Conservation (phyloP, 495 filamentous ascomycete species). For the Penicillium steckii region DNA sequence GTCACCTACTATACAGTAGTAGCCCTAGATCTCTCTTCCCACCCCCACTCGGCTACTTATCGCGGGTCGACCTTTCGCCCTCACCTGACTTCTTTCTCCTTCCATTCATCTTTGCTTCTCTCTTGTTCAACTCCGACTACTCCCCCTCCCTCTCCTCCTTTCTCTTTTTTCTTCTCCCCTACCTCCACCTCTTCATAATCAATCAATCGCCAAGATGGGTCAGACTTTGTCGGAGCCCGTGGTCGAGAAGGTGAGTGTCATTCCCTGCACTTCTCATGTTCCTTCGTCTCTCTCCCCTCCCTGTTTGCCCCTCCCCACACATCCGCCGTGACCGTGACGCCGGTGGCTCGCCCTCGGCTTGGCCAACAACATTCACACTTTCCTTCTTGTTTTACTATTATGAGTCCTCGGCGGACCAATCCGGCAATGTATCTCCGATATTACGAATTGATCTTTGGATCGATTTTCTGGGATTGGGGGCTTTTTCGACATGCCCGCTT, state of each 20-base stretch:
- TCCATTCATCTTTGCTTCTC: conserved; percentile 20
- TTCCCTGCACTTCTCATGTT: conserved; percentile 9
- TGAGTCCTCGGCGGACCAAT: neutral
- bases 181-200: no score
- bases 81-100: conserved; percentile 28
- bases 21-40: conserved; percentile 24
- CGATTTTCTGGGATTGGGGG: no score
- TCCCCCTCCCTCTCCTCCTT: conserved; percentile 5
- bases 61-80: conserved; percentile 31
- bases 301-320: conserved; percentile 30
- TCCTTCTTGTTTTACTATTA: neutral
- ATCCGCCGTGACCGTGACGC: conserved; percentile 16
- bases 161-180: neutral
- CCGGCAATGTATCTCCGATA: neutral
- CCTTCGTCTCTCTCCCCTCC: conserved; percentile 23
- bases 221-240: conserved; percentile 99
- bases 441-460: no score
- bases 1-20: neutral
- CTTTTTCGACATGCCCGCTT: neutral
- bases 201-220: conserved; percentile 67
- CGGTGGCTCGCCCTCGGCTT: conserved; percentile 3
- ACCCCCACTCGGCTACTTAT: conserved; percentile 31
- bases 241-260: conserved; percentile 84
- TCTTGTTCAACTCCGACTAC: conserved; percentile 16
- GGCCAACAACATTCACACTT: neutral